Percentiles rank a stretch among this genome's conserved stretches.
phyloP scores from a whole-genome alignment of 2,329 filamentous ascomycete species.

The Xylaria hypoxylon region DNA sequence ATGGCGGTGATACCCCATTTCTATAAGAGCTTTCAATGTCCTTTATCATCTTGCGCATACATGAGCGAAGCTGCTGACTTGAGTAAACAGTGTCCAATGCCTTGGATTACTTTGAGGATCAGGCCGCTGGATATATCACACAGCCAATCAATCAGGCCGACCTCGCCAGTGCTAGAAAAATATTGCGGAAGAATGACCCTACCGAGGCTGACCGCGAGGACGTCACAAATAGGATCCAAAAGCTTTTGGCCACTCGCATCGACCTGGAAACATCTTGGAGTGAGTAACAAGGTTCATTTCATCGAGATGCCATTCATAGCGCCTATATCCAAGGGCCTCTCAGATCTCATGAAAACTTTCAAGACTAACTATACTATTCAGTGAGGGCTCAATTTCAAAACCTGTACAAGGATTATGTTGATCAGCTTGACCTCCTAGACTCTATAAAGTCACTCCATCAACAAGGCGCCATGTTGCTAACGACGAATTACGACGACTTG shows the following conservation, averaged over 20 bases:
- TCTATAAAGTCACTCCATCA: constrained; percentile 32
- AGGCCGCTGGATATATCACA: constrained; percentile 10
- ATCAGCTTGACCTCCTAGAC: constrained; percentile 32
- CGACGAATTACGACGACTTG: constrained; percentile 39
- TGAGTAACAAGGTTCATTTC: neutral
- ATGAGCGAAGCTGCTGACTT: neutral
- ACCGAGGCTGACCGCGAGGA: constrained; percentile 31
- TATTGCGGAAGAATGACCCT: neutral
- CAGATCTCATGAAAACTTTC: neutral
- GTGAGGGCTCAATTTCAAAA: constrained; percentile 38
- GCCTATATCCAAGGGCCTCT: neutral
- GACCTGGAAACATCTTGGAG: constrained; percentile 21
- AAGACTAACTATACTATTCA: neutral
- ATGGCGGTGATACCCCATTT: neutral
- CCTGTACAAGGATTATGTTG: constrained; percentile 26
- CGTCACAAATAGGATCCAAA: constrained; percentile 25
- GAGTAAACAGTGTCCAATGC: constrained; percentile 16
- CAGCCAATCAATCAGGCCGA: constrained; percentile 11
- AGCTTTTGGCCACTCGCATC: constrained; percentile 13
- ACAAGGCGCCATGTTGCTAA: constrained; percentile 35
- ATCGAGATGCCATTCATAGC: neutral
- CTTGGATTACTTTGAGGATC: constrained; percentile 36
- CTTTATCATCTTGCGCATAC: neutral
- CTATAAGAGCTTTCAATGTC: neutral
- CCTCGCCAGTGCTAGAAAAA: constrained; percentile 10